Conservation (phyloP, 768 basidiomycete species). For the Lactarius sanguifluus region DNA sequence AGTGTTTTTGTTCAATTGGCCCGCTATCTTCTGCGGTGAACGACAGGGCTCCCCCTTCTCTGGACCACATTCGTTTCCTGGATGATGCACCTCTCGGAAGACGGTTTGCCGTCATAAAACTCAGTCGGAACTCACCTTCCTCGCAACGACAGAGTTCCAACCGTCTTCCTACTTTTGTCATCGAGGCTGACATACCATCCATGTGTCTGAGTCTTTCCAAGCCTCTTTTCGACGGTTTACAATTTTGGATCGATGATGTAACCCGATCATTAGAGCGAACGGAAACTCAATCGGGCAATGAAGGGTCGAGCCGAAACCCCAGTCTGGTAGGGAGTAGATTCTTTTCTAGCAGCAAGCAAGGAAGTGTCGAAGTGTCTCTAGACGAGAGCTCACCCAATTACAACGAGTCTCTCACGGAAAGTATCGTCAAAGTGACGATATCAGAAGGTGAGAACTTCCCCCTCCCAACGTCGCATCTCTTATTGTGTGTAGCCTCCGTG, state of each 20-base stretch:
- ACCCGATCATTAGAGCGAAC: slow-evolving; percentile 65
- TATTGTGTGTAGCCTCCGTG: slow-evolving; percentile 37
- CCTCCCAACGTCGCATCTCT: not conserved
- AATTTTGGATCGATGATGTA: slow-evolving; percentile 86
- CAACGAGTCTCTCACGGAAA: slow-evolving; percentile 39
- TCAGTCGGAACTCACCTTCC: not conserved
- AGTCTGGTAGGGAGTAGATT: slow-evolving; percentile 80
- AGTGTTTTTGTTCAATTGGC: slow-evolving; percentile 52
- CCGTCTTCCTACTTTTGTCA: slow-evolving; percentile 30
- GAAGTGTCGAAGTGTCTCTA: slow-evolving; percentile 41
- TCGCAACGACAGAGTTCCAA: slow-evolving; percentile 1
- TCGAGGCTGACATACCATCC: slow-evolving; percentile 54
- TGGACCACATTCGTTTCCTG: slow-evolving; percentile 23
- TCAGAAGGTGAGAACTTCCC: slow-evolving; percentile 36
- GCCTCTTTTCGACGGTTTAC: slow-evolving; percentile 66
- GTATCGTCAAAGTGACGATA: slow-evolving; percentile 49
- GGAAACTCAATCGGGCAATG: slow-evolving; percentile 28
- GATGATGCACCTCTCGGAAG: slow-evolving; percentile 2
- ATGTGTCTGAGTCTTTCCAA: slow-evolving; percentile 65
- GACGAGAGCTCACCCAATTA: slow-evolving; percentile 35
- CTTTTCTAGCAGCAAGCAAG: slow-evolving; percentile 48
- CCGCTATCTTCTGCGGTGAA: slow-evolving; percentile 34
- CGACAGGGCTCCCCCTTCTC: slow-evolving; percentile 1
- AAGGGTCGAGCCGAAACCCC: slow-evolving; percentile 49
- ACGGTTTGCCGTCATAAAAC: slow-evolving; percentile 5